A percentile compares a stretch with the other conserved stretches of the same genome.
Evolutionary conservation across 169 alveolate genomes (phyloP).

Genomic region (Eimeria acervulina): DNA sequence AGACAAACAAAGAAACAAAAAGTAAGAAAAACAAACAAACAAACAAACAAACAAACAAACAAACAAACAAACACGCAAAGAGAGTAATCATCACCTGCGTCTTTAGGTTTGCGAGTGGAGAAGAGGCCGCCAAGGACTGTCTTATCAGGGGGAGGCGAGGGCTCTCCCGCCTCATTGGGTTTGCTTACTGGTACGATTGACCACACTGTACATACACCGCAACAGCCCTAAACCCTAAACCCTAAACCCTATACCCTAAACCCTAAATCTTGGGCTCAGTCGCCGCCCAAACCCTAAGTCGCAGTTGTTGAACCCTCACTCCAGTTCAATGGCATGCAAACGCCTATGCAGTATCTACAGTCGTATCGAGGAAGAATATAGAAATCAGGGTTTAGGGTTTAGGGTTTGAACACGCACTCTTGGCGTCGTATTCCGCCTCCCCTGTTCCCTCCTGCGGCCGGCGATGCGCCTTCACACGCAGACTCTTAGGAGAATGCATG

Average conservation of each 20-base stretch:
- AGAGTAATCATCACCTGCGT: conserved; percentile 12
- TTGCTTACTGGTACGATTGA: conserved; percentile 25
- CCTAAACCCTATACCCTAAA: conserved; percentile 35
- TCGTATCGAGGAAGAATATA: neutral
- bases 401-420: conserved; percentile 9
- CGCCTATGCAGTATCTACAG: neutral
- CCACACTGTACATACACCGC: conserved; percentile 49
- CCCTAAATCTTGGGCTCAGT: neutral
- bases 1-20: too few species aligned
- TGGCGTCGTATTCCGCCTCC: conserved; percentile 16
- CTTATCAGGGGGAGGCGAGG: neutral
- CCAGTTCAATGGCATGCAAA: neutral
- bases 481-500: conserved; percentile 47
- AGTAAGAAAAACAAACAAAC: too few species aligned
- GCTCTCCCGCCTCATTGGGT: neutral
- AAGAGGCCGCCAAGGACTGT: conserved; percentile 68
- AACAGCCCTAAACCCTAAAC: conserved; percentile 19
- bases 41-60: neutral
- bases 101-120: conserved; percentile 76
- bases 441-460: neutral
- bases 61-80: conserved; percentile 86
- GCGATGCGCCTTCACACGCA: conserved; percentile 10
- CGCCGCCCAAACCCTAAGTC: neutral
- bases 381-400: neutral
- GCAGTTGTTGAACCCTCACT: neutral